Base-by-base conservation (phyloP, 768 basidiomycete species). In the Rhizopogon vulgaris region DNA sequence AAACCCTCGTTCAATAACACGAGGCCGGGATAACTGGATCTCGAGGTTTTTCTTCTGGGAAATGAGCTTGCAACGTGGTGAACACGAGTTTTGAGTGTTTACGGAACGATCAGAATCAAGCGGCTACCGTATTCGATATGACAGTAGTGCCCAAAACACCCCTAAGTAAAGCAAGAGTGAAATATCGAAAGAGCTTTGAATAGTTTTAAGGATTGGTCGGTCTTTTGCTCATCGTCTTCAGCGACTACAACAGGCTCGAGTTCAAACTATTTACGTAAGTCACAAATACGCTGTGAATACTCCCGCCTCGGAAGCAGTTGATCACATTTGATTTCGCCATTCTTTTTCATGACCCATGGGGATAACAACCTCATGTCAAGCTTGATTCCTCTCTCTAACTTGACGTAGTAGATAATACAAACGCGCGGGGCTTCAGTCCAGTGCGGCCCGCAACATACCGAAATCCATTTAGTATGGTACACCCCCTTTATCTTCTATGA, bases 1-100 rank as follows among this genome's bases (percentile, higher is more conserved):
- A 53, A 22, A 56, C 63, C 78, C 82, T 84, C 78, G 79, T 75
- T 81, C 81, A 72, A 70, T 75, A 79, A 22, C 85, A 87, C 84
- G 86, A 61, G 59, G 62, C 56, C 61, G 62, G 47, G 49, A 67
- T 68, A 56, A 50, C 45, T 49, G 57, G 67, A 71, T 38, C 48
- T 52, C 34, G 34, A 52, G 34, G 22, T 10, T 52, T 52, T 47
- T 15, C 34, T 47, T 15, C 34, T 65, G 54, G 63, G 69, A 66
- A 59, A 76, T 69, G 65, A 71, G 66, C 69, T 73, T 32, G 72
- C 76, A 87, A 86, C 85, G 85, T 87, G 85, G 76, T 73, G 62
- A 74, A 83, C 85, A 86, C 85, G 85, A 83, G 83, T 79, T 73
- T 22, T 66, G 68, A 64, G 52, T 58, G 63, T 62, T 69, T 68